A percentile compares a stretch with the other conserved stretches of the same genome.
phyloP scores from a whole-genome alignment of 2,329 filamentous ascomycete species.

The Pseudovirgaria hyperparasitica region DNA sequence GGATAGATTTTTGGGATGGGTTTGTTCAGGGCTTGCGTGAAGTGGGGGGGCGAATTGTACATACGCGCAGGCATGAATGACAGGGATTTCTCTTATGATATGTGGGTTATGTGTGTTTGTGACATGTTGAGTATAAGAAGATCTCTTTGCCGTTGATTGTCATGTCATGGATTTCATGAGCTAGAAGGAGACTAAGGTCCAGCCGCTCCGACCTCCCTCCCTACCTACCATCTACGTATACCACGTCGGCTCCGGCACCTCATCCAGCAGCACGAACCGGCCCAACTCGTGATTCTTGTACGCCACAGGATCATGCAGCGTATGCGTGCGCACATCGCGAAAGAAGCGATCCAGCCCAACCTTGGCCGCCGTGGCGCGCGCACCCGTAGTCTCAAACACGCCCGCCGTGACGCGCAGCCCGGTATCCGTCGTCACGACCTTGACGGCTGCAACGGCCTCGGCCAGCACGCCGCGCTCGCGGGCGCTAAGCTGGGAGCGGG shows the following conservation, averaged over 20 bases:
- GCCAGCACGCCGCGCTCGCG: constrained; percentile 46
- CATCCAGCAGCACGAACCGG: constrained; percentile 41
- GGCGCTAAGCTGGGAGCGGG: constrained; percentile 35
- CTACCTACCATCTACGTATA: constrained; percentile 37
- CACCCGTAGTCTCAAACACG: constrained; percentile 52
- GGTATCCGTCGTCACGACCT: constrained; percentile 50
- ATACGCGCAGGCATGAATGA: no score
- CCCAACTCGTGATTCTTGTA: constrained; percentile 55
- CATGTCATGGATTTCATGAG: no score
- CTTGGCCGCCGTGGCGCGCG: constrained; percentile 43
- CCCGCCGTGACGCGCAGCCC: constrained; percentile 45
- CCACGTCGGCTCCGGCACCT: constrained; percentile 47
- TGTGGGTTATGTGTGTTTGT: no score
- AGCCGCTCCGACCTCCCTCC: no score
- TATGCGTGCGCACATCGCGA: constrained; percentile 54
- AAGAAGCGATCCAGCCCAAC: constrained; percentile 53
- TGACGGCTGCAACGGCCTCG: constrained; percentile 49
- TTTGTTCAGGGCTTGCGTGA: no score
- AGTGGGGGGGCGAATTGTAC: no score
- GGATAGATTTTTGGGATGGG: no score
- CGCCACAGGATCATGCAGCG: constrained; percentile 52
- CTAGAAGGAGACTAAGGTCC: no score
- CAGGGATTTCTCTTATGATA: no score
- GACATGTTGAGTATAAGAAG: no score
- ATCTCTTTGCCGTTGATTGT: no score